These are phyloP conservation scores for Fusarium phyllophilum DNA, from an alignment of 2,329 filamentous ascomycete genomes.

Conservation along the genomic window DNA sequence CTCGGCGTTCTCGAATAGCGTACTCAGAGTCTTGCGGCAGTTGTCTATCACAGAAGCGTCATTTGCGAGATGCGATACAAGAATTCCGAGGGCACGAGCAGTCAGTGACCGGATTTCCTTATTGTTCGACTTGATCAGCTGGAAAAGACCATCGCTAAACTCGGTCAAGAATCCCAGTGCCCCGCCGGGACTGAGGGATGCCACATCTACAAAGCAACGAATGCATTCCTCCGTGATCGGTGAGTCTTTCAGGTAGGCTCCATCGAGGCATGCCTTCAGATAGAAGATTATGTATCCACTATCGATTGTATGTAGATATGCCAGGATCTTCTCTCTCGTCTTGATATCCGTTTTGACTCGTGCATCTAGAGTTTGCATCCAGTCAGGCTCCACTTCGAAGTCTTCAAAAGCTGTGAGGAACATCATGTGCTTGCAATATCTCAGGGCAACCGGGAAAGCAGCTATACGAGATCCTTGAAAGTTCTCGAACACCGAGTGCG, in stretches of 20 bases:
- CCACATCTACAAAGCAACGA: constrained; percentile 64
- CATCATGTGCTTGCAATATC: constrained; percentile 70
- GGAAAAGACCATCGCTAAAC: constrained; percentile 63
- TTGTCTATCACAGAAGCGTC: constrained; percentile 46
- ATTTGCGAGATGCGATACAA: constrained; percentile 72
- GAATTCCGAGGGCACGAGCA: constrained; percentile 78
- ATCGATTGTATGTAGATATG: constrained; percentile 59
- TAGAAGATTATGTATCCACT: constrained; percentile 54
- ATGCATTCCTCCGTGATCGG: constrained; percentile 59
- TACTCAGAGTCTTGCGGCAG: constrained; percentile 47
- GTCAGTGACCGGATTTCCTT: constrained; percentile 72
- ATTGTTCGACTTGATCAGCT: constrained; percentile 76
- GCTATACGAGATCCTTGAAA: constrained; percentile 59
- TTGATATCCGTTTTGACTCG: constrained; percentile 75
- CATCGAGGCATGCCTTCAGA: constrained; percentile 66
- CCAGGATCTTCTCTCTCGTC: constrained; percentile 68
- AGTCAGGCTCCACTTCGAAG: constrained; percentile 77
- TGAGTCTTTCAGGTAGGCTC: constrained; percentile 59
- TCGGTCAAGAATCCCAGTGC: constrained; percentile 61
- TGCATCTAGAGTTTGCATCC: constrained; percentile 82
- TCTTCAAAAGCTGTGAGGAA: constrained; percentile 60
- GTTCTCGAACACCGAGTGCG: constrained; percentile 53
- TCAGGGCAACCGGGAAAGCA: constrained; percentile 75
- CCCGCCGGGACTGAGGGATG: constrained; percentile 61
- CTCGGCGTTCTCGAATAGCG: constrained; percentile 57